Base-by-base conservation (phyloP, 2,329 filamentous ascomycete genomes). In the Dactylellina sp. region DNA sequence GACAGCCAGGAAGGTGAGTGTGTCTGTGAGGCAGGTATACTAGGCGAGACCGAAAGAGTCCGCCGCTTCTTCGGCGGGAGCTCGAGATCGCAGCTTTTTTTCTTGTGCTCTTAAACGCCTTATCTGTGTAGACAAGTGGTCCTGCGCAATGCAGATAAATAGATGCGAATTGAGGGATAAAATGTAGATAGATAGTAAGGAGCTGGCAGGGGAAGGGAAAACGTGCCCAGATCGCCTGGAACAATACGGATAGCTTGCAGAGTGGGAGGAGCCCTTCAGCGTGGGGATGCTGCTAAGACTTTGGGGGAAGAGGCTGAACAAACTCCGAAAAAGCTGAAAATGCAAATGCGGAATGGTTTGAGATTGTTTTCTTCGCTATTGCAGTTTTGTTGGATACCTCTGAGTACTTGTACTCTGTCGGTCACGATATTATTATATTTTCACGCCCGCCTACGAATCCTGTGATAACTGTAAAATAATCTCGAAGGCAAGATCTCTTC, bases 221-320 rank as follows among this genome's bases (percentile, higher is more conserved):
- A 40, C 50, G 32, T 5, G 24, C 20, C 35, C 24, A 55, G 57
- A 59, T 57, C 53, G 39, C 20, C 52, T 55, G 66, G 66, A 71
- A 71, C 52, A 42, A 46, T 63, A 22, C 59, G 66, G 59, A 55
- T 62, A 44, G 20, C 20, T n/a, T n/a, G 24, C 49, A 35, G 46
- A 52, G 47, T 57, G 59, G 66, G 66, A 71, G 66, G 68, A 65
- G 66, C 52, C 57, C 66, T 59, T 55, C 24, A 39, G 12, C 28
- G 59, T 59, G 44, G 66, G 44, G 20, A 49, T 25, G 60, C 9
- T 32, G 28, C 28, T 32, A 32, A 32, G 28, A 32, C n/a, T n/a
- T n/a, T n/a, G n/a, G n/a, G n/a, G 44, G 52, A 55, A 55, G 56
- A 60, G 64, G 64, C 64, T 70, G 64, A 70, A 55, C 25, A 11